Percentiles rank a stretch among this genome's conserved stretches.
Conservation (phyloP, 441 rosid genomes). For the Monsonia emarginata region DNA sequence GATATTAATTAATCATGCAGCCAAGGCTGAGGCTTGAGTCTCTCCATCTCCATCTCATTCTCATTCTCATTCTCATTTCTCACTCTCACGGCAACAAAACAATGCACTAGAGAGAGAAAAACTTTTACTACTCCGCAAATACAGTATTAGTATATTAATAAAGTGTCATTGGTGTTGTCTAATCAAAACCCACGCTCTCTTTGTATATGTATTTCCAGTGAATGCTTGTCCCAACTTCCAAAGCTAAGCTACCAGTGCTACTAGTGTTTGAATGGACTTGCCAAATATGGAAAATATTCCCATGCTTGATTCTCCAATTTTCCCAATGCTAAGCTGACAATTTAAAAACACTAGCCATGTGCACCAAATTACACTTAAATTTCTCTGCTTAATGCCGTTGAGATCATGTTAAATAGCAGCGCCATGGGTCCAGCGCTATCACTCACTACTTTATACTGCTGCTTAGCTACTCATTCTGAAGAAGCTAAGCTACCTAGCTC, state of each 20-base stretch:
- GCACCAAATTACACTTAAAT: conserved; percentile 4
- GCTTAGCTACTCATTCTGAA: neutral
- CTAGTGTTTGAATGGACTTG: too few species aligned
- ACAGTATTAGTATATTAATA: too few species aligned
- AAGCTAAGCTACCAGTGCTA: too few species aligned
- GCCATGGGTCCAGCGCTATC: neutral
- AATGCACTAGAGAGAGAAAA: too few species aligned
- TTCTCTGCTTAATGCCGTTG: too few species aligned
- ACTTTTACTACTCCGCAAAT: too few species aligned
- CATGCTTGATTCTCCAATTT: neutral
- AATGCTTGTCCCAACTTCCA: conserved; percentile 7
- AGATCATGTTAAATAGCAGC: conserved; percentile 7
- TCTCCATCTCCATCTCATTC: neutral
- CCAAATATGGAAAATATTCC: conserved; percentile 9
- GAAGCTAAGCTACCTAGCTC: neutral
- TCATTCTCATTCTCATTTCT: too few species aligned
- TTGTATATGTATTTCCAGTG: conserved; percentile 4
- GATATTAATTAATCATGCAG: neutral
- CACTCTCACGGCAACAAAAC: too few species aligned
- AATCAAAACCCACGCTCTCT: conserved; percentile 9
- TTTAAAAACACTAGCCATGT: neutral
- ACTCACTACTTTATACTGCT: neutral
- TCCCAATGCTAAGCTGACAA: neutral
- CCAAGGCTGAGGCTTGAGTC: neutral
- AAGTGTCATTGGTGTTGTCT: conserved; percentile 15